These are phyloP conservation scores for Diaporthe citri DNA, from an alignment of 2,329 filamentous ascomycete species.

Conservation along the genomic window DNA sequence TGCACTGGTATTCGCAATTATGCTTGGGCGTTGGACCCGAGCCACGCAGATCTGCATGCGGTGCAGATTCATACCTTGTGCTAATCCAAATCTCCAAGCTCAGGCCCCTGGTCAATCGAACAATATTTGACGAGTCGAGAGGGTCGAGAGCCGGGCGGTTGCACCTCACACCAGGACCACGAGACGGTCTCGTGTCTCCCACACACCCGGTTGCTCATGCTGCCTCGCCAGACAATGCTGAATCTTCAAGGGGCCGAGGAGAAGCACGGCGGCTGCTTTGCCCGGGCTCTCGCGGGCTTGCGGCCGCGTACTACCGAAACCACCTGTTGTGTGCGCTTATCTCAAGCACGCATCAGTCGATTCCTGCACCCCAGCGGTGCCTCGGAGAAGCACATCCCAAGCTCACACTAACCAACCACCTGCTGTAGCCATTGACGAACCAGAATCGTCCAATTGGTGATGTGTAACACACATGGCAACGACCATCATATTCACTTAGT, in stretches of 20 bases:
- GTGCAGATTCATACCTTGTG: conserved; percentile 11
- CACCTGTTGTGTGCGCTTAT: conserved; percentile 19
- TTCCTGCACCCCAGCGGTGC: conserved; percentile 36
- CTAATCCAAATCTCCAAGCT: neutral
- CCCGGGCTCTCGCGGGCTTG: neutral
- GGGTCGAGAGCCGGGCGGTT: neutral
- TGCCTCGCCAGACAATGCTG: neutral
- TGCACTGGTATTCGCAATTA: conserved; percentile 19
- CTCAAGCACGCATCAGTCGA: conserved; percentile 3
- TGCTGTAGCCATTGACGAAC: conserved; percentile 27
- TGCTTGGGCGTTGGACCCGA: neutral
- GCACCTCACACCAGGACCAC: neutral
- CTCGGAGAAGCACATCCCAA: conserved; percentile 36
- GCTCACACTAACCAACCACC: conserved; percentile 24
- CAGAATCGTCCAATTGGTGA: conserved; percentile 12
- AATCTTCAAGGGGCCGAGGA: neutral
- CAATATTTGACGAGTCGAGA: neutral
- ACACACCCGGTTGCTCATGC: neutral
- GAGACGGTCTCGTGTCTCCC: neutral
- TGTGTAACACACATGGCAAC: conserved; percentile 16
- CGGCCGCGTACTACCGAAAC: neutral
- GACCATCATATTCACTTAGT: conserved; percentile 1
- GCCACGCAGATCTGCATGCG: conserved; percentile 25
- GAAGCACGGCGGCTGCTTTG: neutral
- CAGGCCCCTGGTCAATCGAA: neutral